Percentiles rank a stretch among this genome's conserved stretches.
These are phyloP conservation scores for Cryptosporidium bovis DNA, from an alignment of 169 alveolate genomes.

Conservation along the genomic window DNA sequence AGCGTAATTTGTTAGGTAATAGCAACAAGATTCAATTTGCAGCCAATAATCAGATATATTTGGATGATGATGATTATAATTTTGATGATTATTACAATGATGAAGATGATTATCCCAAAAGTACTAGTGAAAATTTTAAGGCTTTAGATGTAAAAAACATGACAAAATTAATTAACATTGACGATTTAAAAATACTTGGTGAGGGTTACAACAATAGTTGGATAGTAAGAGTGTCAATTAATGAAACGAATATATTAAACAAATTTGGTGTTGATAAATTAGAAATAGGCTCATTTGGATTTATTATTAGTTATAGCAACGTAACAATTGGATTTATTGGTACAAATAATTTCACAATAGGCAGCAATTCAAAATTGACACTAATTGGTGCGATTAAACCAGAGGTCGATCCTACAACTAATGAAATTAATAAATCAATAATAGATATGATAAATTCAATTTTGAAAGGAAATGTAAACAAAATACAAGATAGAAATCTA, in stretches of 20 bases:
- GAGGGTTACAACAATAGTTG: conserved; percentile 71
- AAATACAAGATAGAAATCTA: conserved; percentile 17
- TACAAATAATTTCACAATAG: conserved; percentile 30
- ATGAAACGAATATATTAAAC: background rate
- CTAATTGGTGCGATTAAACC: conserved; percentile 60
- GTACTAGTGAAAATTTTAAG: conserved; percentile 9
- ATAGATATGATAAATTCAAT: conserved; percentile 15
- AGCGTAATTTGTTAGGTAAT: conserved; percentile 1
- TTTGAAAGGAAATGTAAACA: background rate
- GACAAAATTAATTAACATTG: conserved; percentile 11
- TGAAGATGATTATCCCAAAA: background rate
- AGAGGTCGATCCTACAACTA: conserved; percentile 16
- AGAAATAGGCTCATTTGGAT: conserved; percentile 58
- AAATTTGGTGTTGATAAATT: conserved; percentile 30
- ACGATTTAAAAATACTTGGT: conserved; percentile 34
- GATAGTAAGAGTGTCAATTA: conserved; percentile 24
- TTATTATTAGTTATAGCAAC: conserved; percentile 15
- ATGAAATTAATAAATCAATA: conserved; percentile 14
- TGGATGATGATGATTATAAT: conserved; percentile 52
- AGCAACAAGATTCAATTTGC: conserved; percentile 14
- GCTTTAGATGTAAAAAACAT: conserved; percentile 10
- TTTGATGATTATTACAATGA: conserved; percentile 64
- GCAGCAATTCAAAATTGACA: background rate
- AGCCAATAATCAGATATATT: background rate
- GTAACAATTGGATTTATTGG: conserved; percentile 47